Percentiles rank a stretch among this genome's conserved stretches.
Conservation (phyloP, 164 flowering plant species). For the Kalanchoe fedtschenkoi region DNA sequence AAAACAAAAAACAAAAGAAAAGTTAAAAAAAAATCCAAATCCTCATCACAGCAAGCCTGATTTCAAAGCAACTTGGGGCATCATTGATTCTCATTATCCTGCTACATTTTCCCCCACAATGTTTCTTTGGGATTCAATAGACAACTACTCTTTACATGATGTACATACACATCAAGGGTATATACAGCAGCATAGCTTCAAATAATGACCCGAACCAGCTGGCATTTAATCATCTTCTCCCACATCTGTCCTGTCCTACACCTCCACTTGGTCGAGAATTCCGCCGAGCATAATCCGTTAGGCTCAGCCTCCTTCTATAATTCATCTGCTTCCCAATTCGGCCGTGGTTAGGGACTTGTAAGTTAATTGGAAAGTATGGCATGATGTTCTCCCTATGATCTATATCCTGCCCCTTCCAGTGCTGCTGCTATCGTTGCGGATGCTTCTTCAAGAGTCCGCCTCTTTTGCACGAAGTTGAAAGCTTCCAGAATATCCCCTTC, state of each 20-base stretch:
- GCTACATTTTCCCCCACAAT: neutral
- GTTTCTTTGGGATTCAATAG: neutral
- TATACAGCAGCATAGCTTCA: neutral
- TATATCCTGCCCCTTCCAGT: slow-evolving; percentile 39
- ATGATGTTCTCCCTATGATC: slow-evolving; percentile 11
- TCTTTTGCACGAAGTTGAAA: slow-evolving; percentile 58
- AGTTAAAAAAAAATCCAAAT: too few relatives aligned
- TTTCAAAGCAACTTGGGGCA: neutral
- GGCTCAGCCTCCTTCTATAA: neutral
- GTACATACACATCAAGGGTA: slow-evolving; percentile 1
- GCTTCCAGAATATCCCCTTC: slow-evolving; percentile 67
- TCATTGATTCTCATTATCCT: slow-evolving; percentile 2
- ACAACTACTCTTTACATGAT: slow-evolving; percentile 2
- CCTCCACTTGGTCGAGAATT: neutral
- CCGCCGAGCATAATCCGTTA: neutral
- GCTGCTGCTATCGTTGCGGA: slow-evolving; percentile 80
- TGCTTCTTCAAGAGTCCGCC: slow-evolving; percentile 89
- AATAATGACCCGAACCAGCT: slow-evolving; percentile 1
- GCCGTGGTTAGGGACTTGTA: neutral
- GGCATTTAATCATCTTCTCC: neutral
- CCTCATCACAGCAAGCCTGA: too few relatives aligned
- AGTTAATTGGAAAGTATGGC: neutral
- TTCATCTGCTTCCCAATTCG: neutral
- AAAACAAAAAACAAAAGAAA: too few relatives aligned
- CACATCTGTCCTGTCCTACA: neutral